Evolutionary conservation across 108 stramenopile genomes (phyloP).

Genomic region (Pseudonitzschia multiseries): DNA sequence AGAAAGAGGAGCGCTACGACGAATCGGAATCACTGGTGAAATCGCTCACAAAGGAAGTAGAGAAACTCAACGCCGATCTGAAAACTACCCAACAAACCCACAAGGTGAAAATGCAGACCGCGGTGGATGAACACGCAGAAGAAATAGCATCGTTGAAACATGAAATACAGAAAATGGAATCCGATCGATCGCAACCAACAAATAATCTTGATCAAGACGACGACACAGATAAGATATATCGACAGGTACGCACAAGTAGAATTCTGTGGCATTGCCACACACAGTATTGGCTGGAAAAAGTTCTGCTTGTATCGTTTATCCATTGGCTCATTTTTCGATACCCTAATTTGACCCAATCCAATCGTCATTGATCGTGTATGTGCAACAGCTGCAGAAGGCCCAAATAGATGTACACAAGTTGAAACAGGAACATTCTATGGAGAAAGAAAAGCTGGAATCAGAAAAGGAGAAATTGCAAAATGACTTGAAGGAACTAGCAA

Average conservation of each 20-base stretch:
- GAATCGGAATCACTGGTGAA: conserved; percentile 10
- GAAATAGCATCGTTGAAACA: neutral
- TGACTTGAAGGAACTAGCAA: neutral
- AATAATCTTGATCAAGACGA: neutral
- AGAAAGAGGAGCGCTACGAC: neutral
- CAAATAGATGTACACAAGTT: neutral
- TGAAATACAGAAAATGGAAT: neutral
- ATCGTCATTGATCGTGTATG: neutral
- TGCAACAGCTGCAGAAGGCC: neutral
- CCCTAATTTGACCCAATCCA: neutral
- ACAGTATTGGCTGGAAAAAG: neutral
- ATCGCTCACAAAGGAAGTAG: conserved; percentile 4
- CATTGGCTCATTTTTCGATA: neutral
- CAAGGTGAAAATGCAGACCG: neutral
- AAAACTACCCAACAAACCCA: neutral
- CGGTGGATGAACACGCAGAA: neutral
- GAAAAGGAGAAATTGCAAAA: neutral
- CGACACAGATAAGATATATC: neutral
- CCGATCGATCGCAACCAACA: neutral
- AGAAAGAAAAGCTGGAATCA: neutral
- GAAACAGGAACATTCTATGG: neutral
- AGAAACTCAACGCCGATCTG: conserved; percentile 8
- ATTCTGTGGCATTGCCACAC: neutral
- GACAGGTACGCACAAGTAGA: neutral
- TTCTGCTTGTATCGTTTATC: neutral